Conservation (phyloP, 2,329 filamentous ascomycete genomes). For the Pestalotiopsis sp. region DNA sequence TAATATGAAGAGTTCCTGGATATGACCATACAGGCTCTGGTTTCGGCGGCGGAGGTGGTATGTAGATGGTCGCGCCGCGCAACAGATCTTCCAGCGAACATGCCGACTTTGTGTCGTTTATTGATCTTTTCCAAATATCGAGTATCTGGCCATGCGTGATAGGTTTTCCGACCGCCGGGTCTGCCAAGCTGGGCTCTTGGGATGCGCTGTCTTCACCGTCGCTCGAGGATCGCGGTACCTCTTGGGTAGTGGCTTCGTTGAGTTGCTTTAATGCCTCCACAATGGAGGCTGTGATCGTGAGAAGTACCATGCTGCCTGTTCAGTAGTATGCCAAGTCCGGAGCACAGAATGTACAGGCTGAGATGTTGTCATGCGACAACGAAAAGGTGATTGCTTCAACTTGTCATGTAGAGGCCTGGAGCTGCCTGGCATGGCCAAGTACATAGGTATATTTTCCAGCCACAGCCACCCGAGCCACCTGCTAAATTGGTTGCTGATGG, state of each 20-base stretch:
- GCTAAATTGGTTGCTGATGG: too few species aligned
- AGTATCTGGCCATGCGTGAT: conserved; percentile 73
- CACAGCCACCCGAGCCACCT: too few species aligned
- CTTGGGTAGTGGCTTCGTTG: conserved; percentile 18
- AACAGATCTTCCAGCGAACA: conserved; percentile 70
- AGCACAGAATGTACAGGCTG: background rate
- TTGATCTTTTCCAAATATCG: conserved; percentile 57
- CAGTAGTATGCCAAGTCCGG: background rate
- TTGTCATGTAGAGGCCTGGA: too few species aligned
- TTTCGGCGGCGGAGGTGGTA: conserved; percentile 78
- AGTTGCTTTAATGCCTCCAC: conserved; percentile 58
- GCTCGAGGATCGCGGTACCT: conserved; percentile 37
- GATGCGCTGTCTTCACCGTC: conserved; percentile 18
- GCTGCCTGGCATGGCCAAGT: too few species aligned
- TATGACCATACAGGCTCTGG: conserved; percentile 66
- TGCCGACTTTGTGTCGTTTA: conserved; percentile 27
- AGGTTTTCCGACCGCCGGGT: conserved; percentile 60
- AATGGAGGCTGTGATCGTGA: conserved; percentile 72
- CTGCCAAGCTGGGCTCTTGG: conserved; percentile 49
- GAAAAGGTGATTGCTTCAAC: too few species aligned
- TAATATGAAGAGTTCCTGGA: background rate
- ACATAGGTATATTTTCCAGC: too few species aligned
- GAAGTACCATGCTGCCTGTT: conserved; percentile 62
- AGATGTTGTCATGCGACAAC: too few species aligned
- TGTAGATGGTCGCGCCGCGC: conserved; percentile 69